A percentile compares a stretch with the other conserved stretches of the same genome.
Conservation (phyloP, 345 rosid species). For the Syzygium aqueum region DNA sequence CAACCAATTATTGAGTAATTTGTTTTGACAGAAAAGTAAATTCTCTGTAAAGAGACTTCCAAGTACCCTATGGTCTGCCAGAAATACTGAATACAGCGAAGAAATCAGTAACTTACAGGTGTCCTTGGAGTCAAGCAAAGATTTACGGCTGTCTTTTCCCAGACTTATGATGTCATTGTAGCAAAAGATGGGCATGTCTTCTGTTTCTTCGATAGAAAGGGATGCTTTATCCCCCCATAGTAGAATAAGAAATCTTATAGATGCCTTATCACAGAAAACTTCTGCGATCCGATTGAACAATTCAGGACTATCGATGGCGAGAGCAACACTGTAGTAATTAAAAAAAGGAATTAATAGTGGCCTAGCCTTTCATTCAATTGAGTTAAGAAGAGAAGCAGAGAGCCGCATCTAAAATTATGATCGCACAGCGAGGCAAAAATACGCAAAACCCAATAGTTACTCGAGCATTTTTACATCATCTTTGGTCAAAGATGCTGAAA, state of each 20-base stretch:
- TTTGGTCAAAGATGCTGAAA: neutral
- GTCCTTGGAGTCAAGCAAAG: constrained; percentile 26
- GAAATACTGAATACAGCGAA: neutral
- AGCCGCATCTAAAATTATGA: neutral
- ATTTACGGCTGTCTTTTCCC: constrained; percentile 52
- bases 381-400: neutral
- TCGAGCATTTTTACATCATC: neutral
- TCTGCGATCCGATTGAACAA: constrained; percentile 62
- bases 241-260: constrained; percentile 56
- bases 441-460: neutral
- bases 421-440: neutral
- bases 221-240: constrained; percentile 78
- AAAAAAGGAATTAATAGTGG: neutral
- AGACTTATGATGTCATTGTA: constrained; percentile 56
- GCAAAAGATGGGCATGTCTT: constrained; percentile 38
- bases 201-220: constrained; percentile 19
- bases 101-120: constrained; percentile 33
- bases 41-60: neutral
- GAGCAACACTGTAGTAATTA: constrained; percentile 54
- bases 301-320: constrained; percentile 78
- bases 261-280: constrained; percentile 39
- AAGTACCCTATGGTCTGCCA: neutral
- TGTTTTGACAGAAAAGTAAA: neutral
- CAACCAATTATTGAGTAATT: neutral
- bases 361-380: neutral